phyloP scores from a whole-genome alignment of 805 yeast genomes.

The Hanseniaspora nectarophila region DNA sequence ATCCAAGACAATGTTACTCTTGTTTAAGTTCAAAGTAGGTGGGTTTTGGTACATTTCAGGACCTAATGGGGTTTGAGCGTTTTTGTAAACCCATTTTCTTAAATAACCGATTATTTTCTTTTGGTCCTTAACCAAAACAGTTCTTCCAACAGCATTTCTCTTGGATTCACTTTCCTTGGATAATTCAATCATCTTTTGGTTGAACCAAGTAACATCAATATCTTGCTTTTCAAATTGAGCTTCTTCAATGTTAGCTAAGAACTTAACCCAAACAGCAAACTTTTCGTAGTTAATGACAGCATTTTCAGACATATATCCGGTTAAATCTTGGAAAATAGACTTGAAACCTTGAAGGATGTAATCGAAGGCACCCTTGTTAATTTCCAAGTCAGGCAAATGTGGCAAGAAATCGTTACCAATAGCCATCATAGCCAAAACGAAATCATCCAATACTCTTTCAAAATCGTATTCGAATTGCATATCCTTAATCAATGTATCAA shows the following conservation, averaged over 20 bases:
- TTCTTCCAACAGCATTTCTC: slow-evolving; percentile 53
- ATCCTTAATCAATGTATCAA: slow-evolving; percentile 52
- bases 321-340: slow-evolving; percentile 55
- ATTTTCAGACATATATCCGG: slow-evolving; percentile 72
- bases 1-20: slow-evolving; percentile 25
- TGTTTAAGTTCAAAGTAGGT: slow-evolving; percentile 33
- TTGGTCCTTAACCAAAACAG: slow-evolving; percentile 58
- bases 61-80: slow-evolving; percentile 20
- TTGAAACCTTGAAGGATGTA: slow-evolving; percentile 78
- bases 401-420: slow-evolving; percentile 98
- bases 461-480: slow-evolving; percentile 61
- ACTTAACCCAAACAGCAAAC: slow-evolving; percentile 62
- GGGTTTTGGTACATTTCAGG: slow-evolving; percentile 25
- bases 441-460: slow-evolving; percentile 84
- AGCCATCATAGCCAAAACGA: slow-evolving; percentile 80
- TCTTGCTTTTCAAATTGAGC: slow-evolving; percentile 76
- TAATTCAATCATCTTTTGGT: slow-evolving; percentile 67
- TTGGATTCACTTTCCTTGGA: slow-evolving; percentile 61
- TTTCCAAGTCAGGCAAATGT: slow-evolving; percentile 81
- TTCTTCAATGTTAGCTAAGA: slow-evolving; percentile 66
- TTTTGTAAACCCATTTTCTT: slow-evolving; percentile 38
- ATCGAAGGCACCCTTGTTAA: slow-evolving; percentile 96
- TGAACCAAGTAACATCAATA: slow-evolving; percentile 84
- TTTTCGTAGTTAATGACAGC: slow-evolving; percentile 72
- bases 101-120: slow-evolving; percentile 52